These are phyloP conservation scores for Kodamaea alishanica DNA, from an alignment of 1,139 yeast species.

Conservation along the genomic window DNA sequence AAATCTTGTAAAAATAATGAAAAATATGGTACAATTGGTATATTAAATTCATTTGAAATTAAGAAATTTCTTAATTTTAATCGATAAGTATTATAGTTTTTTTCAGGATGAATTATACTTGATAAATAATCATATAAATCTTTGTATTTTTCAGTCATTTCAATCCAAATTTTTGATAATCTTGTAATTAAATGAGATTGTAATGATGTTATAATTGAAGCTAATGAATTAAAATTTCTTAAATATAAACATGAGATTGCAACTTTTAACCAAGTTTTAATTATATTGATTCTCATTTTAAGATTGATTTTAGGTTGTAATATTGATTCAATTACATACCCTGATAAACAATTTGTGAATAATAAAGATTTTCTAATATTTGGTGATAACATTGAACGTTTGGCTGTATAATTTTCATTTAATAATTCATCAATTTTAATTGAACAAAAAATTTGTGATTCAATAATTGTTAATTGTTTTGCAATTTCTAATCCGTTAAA, in stretches of 20 bases:
- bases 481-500: constrained; percentile 81
- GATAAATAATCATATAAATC: constrained; percentile 65
- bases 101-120: constrained; percentile 75
- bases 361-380: constrained; percentile 65
- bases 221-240: constrained; percentile 79
- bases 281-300: constrained; percentile 53
- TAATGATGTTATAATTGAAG: constrained; percentile 82
- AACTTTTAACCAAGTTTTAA: constrained; percentile 80
- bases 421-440: constrained; percentile 71
- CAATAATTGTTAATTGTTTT: constrained; percentile 78
- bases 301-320: constrained; percentile 50
- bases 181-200: constrained; percentile 80
- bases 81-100: constrained; percentile 76
- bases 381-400: constrained; percentile 67
- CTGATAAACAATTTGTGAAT: constrained; percentile 76
- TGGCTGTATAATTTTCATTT: constrained; percentile 67
- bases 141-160: constrained; percentile 60
- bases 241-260: constrained; percentile 79
- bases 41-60: constrained; percentile 46
- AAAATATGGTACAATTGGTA: constrained; percentile 83
- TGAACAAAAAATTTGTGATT: constrained; percentile 64
- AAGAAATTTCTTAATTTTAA: constrained; percentile 59
- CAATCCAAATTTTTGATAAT: constrained; percentile 61
- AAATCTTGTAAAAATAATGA: constrained; percentile 82
- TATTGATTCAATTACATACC: constrained; percentile 78